Base-by-base conservation (phyloP, 306 rosid genomes). In the Dalbergia cochinchinensis region DNA sequence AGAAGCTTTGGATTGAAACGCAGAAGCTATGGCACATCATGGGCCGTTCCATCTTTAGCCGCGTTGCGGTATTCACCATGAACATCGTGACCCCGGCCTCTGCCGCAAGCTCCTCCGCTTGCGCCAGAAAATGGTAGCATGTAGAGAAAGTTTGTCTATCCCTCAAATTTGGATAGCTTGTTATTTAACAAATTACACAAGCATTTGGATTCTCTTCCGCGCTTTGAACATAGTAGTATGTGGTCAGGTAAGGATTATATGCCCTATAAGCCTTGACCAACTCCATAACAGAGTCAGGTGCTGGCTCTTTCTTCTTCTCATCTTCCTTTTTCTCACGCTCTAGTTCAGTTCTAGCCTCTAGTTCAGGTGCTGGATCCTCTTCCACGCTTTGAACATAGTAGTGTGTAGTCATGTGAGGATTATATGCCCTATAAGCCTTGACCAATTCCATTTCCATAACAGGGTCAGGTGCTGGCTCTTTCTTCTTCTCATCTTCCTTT, bases 351-450 rank as follows among this genome's bases (percentile, higher is more conserved):
- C n/a, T n/a, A n/a, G n/a, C n/a, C n/a, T n/a, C n/a, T n/a, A n/a
- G n/a, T n/a, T n/a, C n/a, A n/a, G n/a, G n/a, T n/a, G n/a, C n/a
- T 44, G 99, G 99, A 76, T 93, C 91, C 87, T 95, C 99, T 95
- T n/a, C 99, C 78, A 92, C 88, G 89, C 97, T 90, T 16, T 92
- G 99, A 59, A 41, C 94, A 71, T 90, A 75, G 86, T 89, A 89
- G n/a, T 93, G 85, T 20, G 89, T 69, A 58, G 94, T 84, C 88
- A 90, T 83, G 45, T 89, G 87, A 6, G 97, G 94, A 59, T 92
- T 89, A 82, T 89, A 90, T 4, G 94, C 89, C 71, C 88, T 92
- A 48, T 91, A 88, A 73, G 91, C 89, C 86, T 48, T 89, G 8
- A 89, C 91, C 69, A n/a, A n/a, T n/a, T n/a, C n/a, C n/a, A 84